phyloP scores from a whole-genome alignment of 176 grass and related monocot genomes.

The Ampelocalamus luodianensis region DNA sequence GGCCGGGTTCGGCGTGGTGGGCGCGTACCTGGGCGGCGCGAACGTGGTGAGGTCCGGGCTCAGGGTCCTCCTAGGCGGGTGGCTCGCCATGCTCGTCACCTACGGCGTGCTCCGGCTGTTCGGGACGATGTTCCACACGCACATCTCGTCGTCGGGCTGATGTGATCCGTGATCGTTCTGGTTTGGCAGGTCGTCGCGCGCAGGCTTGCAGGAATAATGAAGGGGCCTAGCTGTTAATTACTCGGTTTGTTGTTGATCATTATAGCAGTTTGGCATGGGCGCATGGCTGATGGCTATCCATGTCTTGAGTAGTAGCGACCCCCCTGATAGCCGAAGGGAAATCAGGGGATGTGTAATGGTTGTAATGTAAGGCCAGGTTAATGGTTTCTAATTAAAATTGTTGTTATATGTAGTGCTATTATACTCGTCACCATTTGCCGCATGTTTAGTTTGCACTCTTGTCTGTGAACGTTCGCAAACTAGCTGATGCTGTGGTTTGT shows the following conservation, averaged over 20 bases:
- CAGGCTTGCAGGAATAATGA: constrained; percentile 18
- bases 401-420: not conserved
- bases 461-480: not conserved
- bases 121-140: constrained; percentile 53
- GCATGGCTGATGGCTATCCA: not conserved
- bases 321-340: not conserved
- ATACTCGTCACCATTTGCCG: not conserved
- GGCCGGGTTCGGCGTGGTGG: constrained; percentile 61
- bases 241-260: not conserved
- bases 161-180: not conserved
- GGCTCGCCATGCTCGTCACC: constrained; percentile 84
- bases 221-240: not conserved
- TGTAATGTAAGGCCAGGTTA: constrained; percentile 15
- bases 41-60: constrained; percentile 46
- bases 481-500: not conserved
- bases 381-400: constrained; percentile 17
- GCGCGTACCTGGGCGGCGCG: constrained; percentile 70
- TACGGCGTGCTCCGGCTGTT: constrained; percentile 75
- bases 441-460: not conserved
- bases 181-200: not conserved
- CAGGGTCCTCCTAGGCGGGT: constrained; percentile 77
- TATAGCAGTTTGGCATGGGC: not conserved
- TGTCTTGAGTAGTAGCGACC: constrained; percentile 9
- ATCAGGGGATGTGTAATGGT: not conserved
- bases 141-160: constrained; percentile 45